A percentile compares a stretch with the other conserved stretches of the same genome.
phyloP scores from a whole-genome alignment of 2,329 filamentous ascomycete species.

The Knufia petricola region DNA sequence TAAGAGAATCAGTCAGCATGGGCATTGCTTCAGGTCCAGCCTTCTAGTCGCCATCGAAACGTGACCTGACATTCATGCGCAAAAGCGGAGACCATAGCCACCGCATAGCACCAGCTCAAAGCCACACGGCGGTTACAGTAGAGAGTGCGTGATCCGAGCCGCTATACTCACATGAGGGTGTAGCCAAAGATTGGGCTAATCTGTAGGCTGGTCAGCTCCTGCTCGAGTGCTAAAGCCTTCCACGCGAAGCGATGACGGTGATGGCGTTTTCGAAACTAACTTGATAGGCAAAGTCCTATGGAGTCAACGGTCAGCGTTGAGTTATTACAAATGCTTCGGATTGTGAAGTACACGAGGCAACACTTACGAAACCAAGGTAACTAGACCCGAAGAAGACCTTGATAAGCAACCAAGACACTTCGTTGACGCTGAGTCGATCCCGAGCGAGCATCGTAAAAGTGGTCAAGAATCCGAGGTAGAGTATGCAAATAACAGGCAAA shows the following conservation, averaged over 20 bases:
- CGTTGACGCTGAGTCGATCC: constrained; percentile 43
- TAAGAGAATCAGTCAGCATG: constrained; percentile 13
- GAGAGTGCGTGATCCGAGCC: not conserved
- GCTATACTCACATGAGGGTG: constrained; percentile 20
- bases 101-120: too few relatives aligned
- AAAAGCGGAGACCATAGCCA: not conserved
- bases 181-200: constrained; percentile 23
- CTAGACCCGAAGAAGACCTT: constrained; percentile 55
- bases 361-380: constrained; percentile 44
- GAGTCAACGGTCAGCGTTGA: not conserved
- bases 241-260: constrained; percentile 28
- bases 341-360: not conserved
- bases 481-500: constrained; percentile 62
- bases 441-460: constrained; percentile 57
- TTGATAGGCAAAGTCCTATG: constrained; percentile 12
- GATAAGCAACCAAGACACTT: constrained; percentile 52
- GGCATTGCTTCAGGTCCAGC: not conserved
- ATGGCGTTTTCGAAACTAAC: constrained; percentile 26
- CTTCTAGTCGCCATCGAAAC: not conserved
- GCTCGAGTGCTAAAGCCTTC: not conserved
- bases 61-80: constrained; percentile 4
- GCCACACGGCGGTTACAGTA: not conserved
- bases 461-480: constrained; percentile 80
- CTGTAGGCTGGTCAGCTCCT: constrained; percentile 11
- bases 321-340: not conserved